Conservation (phyloP, 345 rosid species). For the Eucalyptus sp. region DNA sequence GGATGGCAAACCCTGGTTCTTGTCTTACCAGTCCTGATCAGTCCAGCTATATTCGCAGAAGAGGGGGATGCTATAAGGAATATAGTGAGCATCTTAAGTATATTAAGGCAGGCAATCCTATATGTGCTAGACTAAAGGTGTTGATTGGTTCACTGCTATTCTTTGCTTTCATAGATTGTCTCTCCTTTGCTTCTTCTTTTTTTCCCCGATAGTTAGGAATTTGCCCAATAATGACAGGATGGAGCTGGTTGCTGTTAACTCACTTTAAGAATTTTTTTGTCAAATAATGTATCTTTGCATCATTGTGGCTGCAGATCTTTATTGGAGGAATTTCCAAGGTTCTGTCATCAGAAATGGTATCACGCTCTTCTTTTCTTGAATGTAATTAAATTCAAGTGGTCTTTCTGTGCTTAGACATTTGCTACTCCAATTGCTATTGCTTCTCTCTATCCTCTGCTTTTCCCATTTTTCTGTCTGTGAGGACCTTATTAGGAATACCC, state of each 20-base stretch:
- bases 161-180: background rate
- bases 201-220: background rate
- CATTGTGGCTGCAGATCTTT: conserved; percentile 59
- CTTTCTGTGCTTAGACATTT: background rate
- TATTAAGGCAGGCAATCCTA: background rate
- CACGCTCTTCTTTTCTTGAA: background rate
- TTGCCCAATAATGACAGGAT: background rate
- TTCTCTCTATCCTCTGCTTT: background rate
- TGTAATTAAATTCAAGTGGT: background rate
- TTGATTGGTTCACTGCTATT: background rate
- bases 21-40: background rate
- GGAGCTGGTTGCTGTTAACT: background rate
- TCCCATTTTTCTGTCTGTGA: background rate
- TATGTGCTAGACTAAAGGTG: background rate
- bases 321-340: conserved; percentile 71
- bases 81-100: background rate
- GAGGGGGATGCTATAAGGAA: background rate
- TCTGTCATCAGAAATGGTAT: conserved; percentile 83
- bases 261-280: background rate
- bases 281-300: background rate
- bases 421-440: background rate
- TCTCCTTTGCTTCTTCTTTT: background rate
- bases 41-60: background rate
- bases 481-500: background rate
- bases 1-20: background rate